phyloP scores from a whole-genome alignment of 805 yeast genomes.

The Yamadazyma sp. region DNA sequence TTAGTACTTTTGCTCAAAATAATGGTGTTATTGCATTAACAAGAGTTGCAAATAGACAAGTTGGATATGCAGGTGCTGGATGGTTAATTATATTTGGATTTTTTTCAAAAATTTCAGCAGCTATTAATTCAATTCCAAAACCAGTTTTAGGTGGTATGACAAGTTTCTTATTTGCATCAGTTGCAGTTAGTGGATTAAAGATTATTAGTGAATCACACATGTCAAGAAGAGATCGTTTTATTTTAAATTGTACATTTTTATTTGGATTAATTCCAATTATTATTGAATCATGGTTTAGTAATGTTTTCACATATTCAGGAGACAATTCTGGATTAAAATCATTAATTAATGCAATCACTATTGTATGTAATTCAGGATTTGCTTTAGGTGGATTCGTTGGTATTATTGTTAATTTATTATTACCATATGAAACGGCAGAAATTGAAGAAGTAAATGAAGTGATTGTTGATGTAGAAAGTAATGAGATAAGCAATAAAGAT shows the following conservation, averaged over 20 bases:
- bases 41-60: slow-evolving; percentile 79
- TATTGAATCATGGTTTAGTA: slow-evolving; percentile 60
- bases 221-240: slow-evolving; percentile 69
- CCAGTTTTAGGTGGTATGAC: slow-evolving; percentile 78
- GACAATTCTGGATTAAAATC: slow-evolving; percentile 53
- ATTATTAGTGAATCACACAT: slow-evolving; percentile 58
- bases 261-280: slow-evolving; percentile 66
- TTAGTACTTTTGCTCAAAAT: slow-evolving; percentile 89
- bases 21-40: slow-evolving; percentile 91
- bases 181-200: slow-evolving; percentile 68
- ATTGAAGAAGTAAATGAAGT: slow-evolving; percentile 2
- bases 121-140: slow-evolving; percentile 57
- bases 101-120: slow-evolving; percentile 81
- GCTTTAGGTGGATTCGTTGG: slow-evolving; percentile 67
- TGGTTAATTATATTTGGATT: slow-evolving; percentile 82
- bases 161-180: slow-evolving; percentile 67
- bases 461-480: neutral
- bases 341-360: slow-evolving; percentile 60
- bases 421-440: neutral
- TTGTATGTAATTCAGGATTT: slow-evolving; percentile 69
- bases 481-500: neutral
- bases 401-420: slow-evolving; percentile 48
- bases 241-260: slow-evolving; percentile 58
- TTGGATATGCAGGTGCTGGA: slow-evolving; percentile 75
- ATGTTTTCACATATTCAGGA: slow-evolving; percentile 63